Base-by-base conservation (phyloP, 495 filamentous ascomycete species). In the Patellaria atrata region DNA sequence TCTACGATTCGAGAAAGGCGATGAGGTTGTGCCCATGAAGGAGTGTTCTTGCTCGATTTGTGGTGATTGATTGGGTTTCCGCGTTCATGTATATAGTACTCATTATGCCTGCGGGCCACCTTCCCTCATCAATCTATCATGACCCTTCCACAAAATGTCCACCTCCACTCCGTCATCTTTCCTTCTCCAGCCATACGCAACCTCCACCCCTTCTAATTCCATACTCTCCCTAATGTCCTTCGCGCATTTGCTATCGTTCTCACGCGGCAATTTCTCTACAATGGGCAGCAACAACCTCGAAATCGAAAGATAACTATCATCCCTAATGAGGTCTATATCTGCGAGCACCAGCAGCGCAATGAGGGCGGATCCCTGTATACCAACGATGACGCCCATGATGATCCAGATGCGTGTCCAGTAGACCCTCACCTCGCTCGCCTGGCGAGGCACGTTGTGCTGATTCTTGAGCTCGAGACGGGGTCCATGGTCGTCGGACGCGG, bases 111-210 rank as follows among this genome's bases (percentile, higher is more conserved):
- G n/a, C n/a, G n/a, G n/a, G n/a, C n/a, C n/a, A n/a, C n/a, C n/a
- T n/a, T n/a, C n/a, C n/a, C n/a, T n/a, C n/a, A n/a, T n/a, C n/a
- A n/a, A n/a, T n/a, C n/a, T n/a, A n/a, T n/a, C n/a, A n/a, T n/a
- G n/a, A n/a, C n/a, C n/a, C n/a, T n/a, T n/a, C n/a, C n/a, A n/a
- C n/a, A n/a, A n/a, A n/a, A n/a, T 34, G 19, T 34, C 32, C 7
- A 34, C 32, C 1, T 22, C 19, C 7, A 22, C 19, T 12, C 14
- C 19, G 1, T n/a, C 32, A 11, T 50, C 46, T 24, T n/a, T n/a
- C n/a, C n/a, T n/a, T n/a, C 38, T 22, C 30, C 45, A 50, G 37
- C 40, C 46, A 34, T 50, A 50, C 30, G 35, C 22, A 4, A 50
- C 43, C 31, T 34, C 38, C 30, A 37, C 38, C 25, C 34, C 40